Evolutionary conservation across 2,329 filamentous ascomycete genomes (phyloP).

Genomic region (Madurella fahalii): DNA sequence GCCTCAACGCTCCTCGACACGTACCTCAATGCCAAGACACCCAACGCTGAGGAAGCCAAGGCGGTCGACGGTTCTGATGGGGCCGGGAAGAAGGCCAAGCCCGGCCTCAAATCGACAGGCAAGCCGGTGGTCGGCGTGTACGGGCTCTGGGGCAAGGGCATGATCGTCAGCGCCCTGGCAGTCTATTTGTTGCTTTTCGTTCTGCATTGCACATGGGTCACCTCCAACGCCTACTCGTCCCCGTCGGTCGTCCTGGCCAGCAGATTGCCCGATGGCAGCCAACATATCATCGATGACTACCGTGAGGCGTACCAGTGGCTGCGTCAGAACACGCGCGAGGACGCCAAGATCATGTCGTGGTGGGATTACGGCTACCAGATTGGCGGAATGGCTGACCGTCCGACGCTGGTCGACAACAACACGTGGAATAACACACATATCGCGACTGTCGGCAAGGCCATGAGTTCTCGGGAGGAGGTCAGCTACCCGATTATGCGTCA

Average conservation of each 20-base stretch:
- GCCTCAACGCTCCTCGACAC: constrained; percentile 84
- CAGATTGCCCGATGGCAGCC: constrained; percentile 84
- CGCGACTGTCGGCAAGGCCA: constrained; percentile 96
- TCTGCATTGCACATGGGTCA: constrained; percentile 98
- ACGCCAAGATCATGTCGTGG: constrained; percentile 99
- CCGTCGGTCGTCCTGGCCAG: constrained; percentile 95
- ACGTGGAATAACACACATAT: constrained; percentile 99
- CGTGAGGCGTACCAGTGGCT: constrained; percentile 99
- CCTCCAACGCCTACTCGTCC: constrained; percentile 97
- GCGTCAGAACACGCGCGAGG: constrained; percentile 88
- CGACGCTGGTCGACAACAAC: constrained; percentile 98
- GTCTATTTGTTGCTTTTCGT: constrained; percentile 90
- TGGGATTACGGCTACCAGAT: constrained; percentile 99
- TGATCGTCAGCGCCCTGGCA: constrained; percentile 68
- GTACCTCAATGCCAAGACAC: constrained; percentile 67
- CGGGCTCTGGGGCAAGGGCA: constrained; percentile 69
- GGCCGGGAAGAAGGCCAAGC: constrained; percentile 56
- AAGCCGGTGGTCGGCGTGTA: constrained; percentile 81
- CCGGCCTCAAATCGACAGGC: constrained; percentile 64
- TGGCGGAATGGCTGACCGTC: constrained; percentile 96
- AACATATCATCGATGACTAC: constrained; percentile 99
- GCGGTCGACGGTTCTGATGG: constrained; percentile 46
- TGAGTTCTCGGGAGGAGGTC: constrained; percentile 96
- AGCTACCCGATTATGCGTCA: constrained; percentile 98
- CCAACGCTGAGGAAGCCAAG: constrained; percentile 47